A percentile compares a stretch with the other conserved stretches of the same genome.
Conservation (phyloP, 1,284 basidiomycete genomes). For the Tylopilus orsonianus region DNA sequence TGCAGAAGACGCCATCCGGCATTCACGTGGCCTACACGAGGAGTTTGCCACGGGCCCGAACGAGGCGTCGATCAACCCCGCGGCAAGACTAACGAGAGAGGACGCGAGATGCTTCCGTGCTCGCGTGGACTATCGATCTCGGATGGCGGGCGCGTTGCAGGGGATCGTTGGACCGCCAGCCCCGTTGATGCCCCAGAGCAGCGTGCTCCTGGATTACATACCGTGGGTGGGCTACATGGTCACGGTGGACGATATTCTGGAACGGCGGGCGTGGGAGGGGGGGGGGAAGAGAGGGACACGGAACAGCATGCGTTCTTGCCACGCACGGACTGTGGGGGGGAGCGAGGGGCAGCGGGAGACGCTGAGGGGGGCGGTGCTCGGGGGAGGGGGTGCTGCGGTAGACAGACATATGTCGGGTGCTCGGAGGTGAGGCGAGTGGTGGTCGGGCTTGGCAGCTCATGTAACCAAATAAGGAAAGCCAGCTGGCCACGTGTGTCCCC, state of each 20-base stretch:
- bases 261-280: constrained; percentile 31
- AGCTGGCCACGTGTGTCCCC: constrained; percentile 32
- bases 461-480: constrained; percentile 22
- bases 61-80: constrained; percentile 34
- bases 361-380: constrained; percentile 31
- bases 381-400: neutral
- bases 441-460: constrained; percentile 21
- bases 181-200: constrained; percentile 40
- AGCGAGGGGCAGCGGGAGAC: constrained; percentile 37
- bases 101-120: constrained; percentile 36
- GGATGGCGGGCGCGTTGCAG: constrained; percentile 43
- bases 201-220: constrained; percentile 64
- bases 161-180: constrained; percentile 34
- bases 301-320: constrained; percentile 49
- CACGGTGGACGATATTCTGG: constrained; percentile 59
- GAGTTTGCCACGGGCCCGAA: constrained; percentile 30
- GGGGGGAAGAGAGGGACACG: constrained; percentile 48
- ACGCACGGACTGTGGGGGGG: constrained; percentile 44
- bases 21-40: constrained; percentile 46
- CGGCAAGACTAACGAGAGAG: constrained; percentile 31
- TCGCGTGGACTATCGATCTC: constrained; percentile 44
- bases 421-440: neutral
- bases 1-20: constrained; percentile 41
- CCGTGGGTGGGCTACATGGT: constrained; percentile 73
- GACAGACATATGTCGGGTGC: neutral